Conservation (phyloP, 176 grass and related monocot genomes). For the Musa itinerans region DNA sequence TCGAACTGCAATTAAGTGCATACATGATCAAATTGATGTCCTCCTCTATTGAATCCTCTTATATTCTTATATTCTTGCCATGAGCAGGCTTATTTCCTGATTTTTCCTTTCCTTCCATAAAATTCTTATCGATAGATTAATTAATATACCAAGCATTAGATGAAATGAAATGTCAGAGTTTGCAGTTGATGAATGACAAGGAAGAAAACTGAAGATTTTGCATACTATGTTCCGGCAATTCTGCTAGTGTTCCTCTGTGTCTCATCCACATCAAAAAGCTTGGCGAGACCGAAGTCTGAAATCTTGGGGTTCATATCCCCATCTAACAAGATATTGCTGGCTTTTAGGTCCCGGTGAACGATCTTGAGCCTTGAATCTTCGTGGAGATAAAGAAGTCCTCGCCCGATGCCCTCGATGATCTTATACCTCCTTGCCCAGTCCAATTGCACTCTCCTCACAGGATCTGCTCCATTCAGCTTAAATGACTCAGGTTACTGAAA, state of each 20-base stretch:
- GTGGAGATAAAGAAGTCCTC: slow-evolving; percentile 7
- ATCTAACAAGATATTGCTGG: slow-evolving; percentile 8
- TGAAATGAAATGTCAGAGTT: too few relatives aligned
- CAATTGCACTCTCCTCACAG: neutral
- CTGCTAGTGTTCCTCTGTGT: neutral
- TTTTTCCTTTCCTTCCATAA: too few relatives aligned
- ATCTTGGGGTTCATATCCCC: neutral
- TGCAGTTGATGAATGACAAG: too few relatives aligned
- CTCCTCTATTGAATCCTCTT: too few relatives aligned
- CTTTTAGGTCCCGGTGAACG: slow-evolving; percentile 13
- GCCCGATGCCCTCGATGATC: slow-evolving; percentile 2
- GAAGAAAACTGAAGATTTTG: too few relatives aligned
- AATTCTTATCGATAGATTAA: too few relatives aligned
- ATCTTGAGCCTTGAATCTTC: slow-evolving; percentile 10
- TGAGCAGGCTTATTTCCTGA: too few relatives aligned
- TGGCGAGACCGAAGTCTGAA: slow-evolving; percentile 8
- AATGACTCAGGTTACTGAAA: neutral
- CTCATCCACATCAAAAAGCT: slow-evolving; percentile 5
- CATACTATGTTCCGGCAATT: slow-evolving; percentile 7
- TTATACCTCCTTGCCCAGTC: neutral
- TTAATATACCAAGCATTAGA: neutral
- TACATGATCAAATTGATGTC: too few relatives aligned
- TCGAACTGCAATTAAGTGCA: too few relatives aligned
- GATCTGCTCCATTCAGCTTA: neutral
- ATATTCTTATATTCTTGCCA: too few relatives aligned